phyloP scores from a whole-genome alignment of 129 eudicot genomes.

The Flaveria trinervia region DNA sequence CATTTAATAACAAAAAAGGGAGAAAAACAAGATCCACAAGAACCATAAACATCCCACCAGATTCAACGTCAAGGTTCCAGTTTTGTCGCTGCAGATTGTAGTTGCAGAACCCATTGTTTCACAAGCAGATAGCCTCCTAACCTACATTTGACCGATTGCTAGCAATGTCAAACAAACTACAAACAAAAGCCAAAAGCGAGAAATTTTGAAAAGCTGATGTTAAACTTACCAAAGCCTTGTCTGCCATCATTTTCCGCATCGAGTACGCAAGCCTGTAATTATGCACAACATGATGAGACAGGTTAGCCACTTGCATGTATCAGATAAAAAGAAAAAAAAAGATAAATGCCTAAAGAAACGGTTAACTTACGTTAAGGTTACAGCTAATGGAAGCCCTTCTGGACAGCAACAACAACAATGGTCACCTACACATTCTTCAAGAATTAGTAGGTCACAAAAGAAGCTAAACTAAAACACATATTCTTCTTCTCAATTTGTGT shows the following conservation, averaged over 20 bases:
- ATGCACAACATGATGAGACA: conserved; percentile 15
- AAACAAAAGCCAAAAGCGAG: background rate
- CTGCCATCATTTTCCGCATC: conserved; percentile 98
- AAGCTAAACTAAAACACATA: background rate
- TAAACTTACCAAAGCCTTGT: conserved; percentile 89
- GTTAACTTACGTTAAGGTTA: conserved; percentile 79
- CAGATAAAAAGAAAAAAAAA: conserved; percentile 24
- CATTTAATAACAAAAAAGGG: background rate
- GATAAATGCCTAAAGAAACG: background rate
- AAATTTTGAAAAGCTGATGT: background rate
- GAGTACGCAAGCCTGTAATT: conserved; percentile 92
- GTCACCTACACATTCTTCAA: conserved; percentile 58
- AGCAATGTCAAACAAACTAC: conserved; percentile 9
- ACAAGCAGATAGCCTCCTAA: conserved; percentile 95
- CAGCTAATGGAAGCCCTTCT: conserved; percentile 99
- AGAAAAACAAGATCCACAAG: background rate
- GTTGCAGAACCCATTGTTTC: conserved; percentile 99
- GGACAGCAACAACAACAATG: conserved; percentile 99
- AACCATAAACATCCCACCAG: conserved; percentile 43
- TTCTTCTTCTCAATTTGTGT: too few species aligned
- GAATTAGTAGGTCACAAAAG: conserved; percentile 29
- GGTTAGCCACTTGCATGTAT: conserved; percentile 10
- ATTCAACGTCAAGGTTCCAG: conserved; percentile 94
- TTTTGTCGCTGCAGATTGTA: conserved; percentile 97
- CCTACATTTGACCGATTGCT: conserved; percentile 52